Conservation (phyloP, 441 rosid genomes). For the Dalechampia spathulata region DNA sequence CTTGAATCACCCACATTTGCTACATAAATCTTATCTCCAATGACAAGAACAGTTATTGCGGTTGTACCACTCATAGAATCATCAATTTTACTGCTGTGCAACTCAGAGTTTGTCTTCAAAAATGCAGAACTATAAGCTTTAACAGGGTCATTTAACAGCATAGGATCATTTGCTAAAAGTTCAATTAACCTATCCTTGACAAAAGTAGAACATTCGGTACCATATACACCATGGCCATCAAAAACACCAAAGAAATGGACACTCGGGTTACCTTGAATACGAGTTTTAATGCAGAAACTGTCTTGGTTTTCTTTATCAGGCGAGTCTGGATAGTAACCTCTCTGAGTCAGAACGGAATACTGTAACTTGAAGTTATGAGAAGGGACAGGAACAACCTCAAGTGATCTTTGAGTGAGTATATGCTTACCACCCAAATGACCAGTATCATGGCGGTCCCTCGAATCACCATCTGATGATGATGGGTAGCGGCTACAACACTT, state of each 20-base stretch:
- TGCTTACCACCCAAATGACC: conserved; percentile 29
- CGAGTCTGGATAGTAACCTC: conserved; percentile 76
- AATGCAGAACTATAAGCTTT: conserved; percentile 70
- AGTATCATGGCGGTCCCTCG: conserved; percentile 23
- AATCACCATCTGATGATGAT: conserved; percentile 49
- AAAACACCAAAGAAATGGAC: conserved; percentile 93
- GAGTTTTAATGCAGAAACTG: conserved; percentile 66
- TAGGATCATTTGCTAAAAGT: conserved; percentile 48
- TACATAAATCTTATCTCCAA: conserved; percentile 69
- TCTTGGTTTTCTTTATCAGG: conserved; percentile 86
- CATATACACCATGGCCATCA: conserved; percentile 85
- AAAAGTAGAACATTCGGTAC: conserved; percentile 73
- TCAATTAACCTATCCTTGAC: conserved; percentile 73
- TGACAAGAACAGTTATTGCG: conserved; percentile 79
- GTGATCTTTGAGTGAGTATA: conserved; percentile 42
- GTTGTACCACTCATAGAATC: conserved; percentile 95
- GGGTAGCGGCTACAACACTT: conserved; percentile 66
- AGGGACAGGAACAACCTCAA: conserved; percentile 60
- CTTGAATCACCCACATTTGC: conserved; percentile 97
- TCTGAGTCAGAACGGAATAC: conserved; percentile 69
- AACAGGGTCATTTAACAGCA: conserved; percentile 63
- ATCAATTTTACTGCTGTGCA: conserved; percentile 68
- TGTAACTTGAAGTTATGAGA: conserved; percentile 57
- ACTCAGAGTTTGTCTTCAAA: conserved; percentile 47
- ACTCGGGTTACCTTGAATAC: conserved; percentile 79